Conservation (phyloP, 2,329 filamentous ascomycete genomes). For the Aspergillus texensis region DNA sequence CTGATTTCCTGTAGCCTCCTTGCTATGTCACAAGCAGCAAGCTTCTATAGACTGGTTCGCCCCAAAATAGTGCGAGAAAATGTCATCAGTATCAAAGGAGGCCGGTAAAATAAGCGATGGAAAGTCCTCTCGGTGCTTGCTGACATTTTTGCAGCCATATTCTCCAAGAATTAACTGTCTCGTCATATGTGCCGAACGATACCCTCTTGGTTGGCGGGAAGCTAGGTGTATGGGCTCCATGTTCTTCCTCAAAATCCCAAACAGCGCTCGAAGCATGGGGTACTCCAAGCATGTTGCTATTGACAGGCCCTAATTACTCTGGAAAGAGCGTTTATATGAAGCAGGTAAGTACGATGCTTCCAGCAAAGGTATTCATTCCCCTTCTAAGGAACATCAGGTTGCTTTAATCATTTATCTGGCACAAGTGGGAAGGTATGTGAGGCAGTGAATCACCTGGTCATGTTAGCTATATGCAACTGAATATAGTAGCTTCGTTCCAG, state of each 20-base stretch:
- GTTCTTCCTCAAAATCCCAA: slow-evolving; percentile 7
- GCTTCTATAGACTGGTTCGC: slow-evolving; percentile 69
- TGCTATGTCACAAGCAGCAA: slow-evolving; percentile 76
- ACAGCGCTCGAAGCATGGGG: slow-evolving; percentile 4
- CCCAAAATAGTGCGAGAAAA: slow-evolving; percentile 73
- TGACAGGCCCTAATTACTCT: slow-evolving; percentile 95
- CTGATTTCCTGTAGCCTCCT: slow-evolving; percentile 61
- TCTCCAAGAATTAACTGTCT: slow-evolving; percentile 80
- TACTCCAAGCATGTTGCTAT: slow-evolving; percentile 69
- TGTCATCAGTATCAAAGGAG: slow-evolving; percentile 72
- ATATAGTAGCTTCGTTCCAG: slow-evolving; percentile 75
- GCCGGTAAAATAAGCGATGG: slow-evolving; percentile 55
- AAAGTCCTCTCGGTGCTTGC: background rate
- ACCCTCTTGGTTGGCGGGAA: slow-evolving; percentile 68
- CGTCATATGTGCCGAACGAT: slow-evolving; percentile 81
- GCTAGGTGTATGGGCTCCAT: slow-evolving; percentile 4
- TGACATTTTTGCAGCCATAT: slow-evolving; percentile 61
- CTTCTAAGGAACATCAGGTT: slow-evolving; percentile 46
- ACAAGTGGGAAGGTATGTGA: slow-evolving; percentile 69
- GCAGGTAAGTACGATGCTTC: slow-evolving; percentile 53
- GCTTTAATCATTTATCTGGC: slow-evolving; percentile 90
- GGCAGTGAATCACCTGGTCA: background rate
- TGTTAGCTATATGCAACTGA: slow-evolving; percentile 10
- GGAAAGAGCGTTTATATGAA: slow-evolving; percentile 97
- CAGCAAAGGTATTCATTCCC: background rate